phyloP scores from a whole-genome alignment of 345 rosid genomes.

The Corchorus olitorius region DNA sequence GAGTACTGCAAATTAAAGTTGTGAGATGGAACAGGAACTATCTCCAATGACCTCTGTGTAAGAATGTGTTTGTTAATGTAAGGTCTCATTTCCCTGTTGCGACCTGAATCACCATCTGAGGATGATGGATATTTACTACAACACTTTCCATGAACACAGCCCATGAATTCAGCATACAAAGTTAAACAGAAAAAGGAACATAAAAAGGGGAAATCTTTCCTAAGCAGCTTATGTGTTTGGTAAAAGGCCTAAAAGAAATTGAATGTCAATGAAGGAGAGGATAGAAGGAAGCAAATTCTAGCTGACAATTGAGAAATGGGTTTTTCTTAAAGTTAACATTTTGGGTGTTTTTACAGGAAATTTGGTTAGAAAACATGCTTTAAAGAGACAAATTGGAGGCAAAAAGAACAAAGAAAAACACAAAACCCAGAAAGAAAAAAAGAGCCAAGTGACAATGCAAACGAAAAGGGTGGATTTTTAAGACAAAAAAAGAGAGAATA shows the following conservation, averaged over 20 bases:
- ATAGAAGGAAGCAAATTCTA: conserved; percentile 15
- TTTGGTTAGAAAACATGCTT: conserved; percentile 30
- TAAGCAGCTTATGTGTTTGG: conserved; percentile 27
- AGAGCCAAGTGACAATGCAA: not conserved
- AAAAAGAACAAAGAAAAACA: conserved; percentile 20
- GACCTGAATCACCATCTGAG: conserved; percentile 54
- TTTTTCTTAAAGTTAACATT: conserved; percentile 26
- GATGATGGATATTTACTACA: conserved; percentile 67
- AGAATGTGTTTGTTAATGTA: conserved; percentile 44
- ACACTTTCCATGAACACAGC: conserved; percentile 89
- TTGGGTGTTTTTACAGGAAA: conserved; percentile 27
- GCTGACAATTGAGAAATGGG: conserved; percentile 29
- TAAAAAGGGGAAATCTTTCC: not conserved
- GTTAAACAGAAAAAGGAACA: conserved; percentile 8
- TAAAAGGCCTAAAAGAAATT: conserved; percentile 29
- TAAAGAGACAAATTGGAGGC: conserved; percentile 10
- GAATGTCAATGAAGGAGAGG: not conserved
- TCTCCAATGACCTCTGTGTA: conserved; percentile 59
- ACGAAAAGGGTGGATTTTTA: not conserved
- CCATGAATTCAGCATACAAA: conserved; percentile 46
- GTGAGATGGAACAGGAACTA: conserved; percentile 63
- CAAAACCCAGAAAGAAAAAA: conserved; percentile 33
- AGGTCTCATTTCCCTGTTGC: conserved; percentile 27
- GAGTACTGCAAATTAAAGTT: conserved; percentile 74
- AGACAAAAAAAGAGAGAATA: not conserved